These are phyloP conservation scores for Eimeria sp. DNA, from an alignment of 169 alveolate species.

Conservation along the genomic window DNA sequence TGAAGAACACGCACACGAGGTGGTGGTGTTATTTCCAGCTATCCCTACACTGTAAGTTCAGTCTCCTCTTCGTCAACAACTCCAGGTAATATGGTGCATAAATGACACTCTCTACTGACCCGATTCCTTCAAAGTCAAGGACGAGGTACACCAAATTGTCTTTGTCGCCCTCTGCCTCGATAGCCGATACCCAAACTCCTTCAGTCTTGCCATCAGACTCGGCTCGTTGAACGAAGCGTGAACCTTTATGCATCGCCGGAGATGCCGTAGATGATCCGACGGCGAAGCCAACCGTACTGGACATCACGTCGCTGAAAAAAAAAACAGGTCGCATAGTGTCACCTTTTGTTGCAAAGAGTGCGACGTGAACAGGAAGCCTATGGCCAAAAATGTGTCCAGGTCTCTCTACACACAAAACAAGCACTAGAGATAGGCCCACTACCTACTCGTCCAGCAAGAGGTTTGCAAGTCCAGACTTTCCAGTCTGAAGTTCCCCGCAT, in stretches of 20 bases:
- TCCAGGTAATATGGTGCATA: neutral
- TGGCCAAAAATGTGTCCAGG: neutral
- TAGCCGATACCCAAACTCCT: slow-evolving; percentile 81
- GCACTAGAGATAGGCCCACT: neutral
- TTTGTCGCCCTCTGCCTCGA: slow-evolving; percentile 55
- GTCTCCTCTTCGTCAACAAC: neutral
- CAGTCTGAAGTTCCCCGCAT: slow-evolving; percentile 79
- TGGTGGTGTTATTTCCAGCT: neutral
- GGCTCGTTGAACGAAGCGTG: slow-evolving; percentile 72
- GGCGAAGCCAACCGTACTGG: slow-evolving; percentile 72
- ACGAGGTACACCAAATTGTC: slow-evolving; percentile 71
- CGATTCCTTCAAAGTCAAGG: slow-evolving; percentile 83
- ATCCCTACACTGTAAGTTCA: neutral
- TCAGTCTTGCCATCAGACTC: slow-evolving; percentile 77
- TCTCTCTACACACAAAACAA: neutral
- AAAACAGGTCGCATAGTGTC: neutral
- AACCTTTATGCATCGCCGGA: slow-evolving; percentile 22
- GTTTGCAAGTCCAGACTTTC: slow-evolving; percentile 79
- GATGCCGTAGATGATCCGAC: slow-evolving; percentile 74
- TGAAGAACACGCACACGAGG: neutral
- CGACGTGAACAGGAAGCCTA: neutral
- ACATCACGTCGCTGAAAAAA: slow-evolving; percentile 48
- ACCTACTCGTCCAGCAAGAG: slow-evolving; percentile 78
- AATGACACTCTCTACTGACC: slow-evolving; percentile 10
- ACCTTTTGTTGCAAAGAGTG: neutral